phyloP scores from a whole-genome alignment of 177 flowering plant species.

The Vitis hybrid region DNA sequence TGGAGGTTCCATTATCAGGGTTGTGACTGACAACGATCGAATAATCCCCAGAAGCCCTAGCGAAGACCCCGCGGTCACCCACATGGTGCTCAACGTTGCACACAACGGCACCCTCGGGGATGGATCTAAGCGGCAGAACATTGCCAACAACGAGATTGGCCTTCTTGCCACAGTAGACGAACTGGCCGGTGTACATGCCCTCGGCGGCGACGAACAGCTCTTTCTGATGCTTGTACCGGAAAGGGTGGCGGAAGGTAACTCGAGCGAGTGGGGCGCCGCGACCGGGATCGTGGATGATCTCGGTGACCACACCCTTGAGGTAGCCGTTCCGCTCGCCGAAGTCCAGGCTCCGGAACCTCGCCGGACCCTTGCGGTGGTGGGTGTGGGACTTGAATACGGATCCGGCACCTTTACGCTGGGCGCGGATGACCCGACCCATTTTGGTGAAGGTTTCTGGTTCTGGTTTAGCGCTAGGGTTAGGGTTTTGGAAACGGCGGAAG shows the following conservation, averaged over 20 bases:
- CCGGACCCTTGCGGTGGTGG: slow-evolving; percentile 36
- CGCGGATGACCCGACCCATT: slow-evolving; percentile 34
- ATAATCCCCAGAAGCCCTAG: slow-evolving; percentile 40
- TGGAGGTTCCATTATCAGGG: slow-evolving; percentile 33
- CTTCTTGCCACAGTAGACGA: slow-evolving; percentile 34
- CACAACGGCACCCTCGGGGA: slow-evolving; percentile 40
- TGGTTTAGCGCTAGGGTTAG: neutral
- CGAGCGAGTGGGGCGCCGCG: slow-evolving; percentile 41
- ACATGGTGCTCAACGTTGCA: slow-evolving; percentile 46
- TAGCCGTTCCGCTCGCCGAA: slow-evolving; percentile 42
- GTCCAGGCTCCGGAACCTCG: slow-evolving; percentile 31
- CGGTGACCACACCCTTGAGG: slow-evolving; percentile 34
- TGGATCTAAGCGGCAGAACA: slow-evolving; percentile 30
- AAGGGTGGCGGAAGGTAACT: slow-evolving; percentile 33
- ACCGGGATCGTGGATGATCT: slow-evolving; percentile 43
- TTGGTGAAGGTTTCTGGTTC: no score
- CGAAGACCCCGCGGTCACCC: slow-evolving; percentile 38
- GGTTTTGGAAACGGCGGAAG: neutral
- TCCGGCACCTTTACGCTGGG: slow-evolving; percentile 43
- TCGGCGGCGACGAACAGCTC: slow-evolving; percentile 40
- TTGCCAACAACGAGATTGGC: slow-evolving; percentile 30
- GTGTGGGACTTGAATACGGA: slow-evolving; percentile 38
- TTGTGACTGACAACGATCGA: slow-evolving; percentile 38
- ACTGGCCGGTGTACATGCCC: slow-evolving; percentile 41
- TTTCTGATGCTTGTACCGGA: slow-evolving; percentile 34